These are phyloP conservation scores for Viridothelium virens DNA, from an alignment of 495 filamentous ascomycete genomes.

Conservation along the genomic window DNA sequence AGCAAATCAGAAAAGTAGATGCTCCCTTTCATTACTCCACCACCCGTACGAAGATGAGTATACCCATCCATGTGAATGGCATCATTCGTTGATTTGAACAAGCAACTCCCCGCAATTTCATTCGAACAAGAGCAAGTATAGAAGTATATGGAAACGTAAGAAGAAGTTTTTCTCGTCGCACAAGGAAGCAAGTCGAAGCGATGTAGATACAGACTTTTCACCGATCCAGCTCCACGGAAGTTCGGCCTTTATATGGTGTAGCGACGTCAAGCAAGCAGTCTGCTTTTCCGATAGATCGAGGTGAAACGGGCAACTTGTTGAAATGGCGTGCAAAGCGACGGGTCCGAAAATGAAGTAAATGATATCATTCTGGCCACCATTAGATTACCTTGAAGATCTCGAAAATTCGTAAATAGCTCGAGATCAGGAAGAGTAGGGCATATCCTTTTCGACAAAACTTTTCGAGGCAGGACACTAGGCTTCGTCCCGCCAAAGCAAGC, in stretches of 20 bases:
- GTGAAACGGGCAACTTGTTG: too few species aligned
- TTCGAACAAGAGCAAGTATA: too few species aligned
- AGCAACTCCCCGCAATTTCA: too few species aligned
- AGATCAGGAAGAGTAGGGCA: neutral
- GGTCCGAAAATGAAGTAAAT: neutral
- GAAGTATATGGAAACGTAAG: too few species aligned
- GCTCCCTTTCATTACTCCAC: neutral
- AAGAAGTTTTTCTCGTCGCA: too few species aligned
- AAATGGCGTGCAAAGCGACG: neutral
- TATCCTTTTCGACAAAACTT: neutral
- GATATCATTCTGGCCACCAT: neutral
- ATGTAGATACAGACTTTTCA: neutral
- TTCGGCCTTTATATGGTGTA: too few species aligned
- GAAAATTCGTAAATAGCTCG: neutral
- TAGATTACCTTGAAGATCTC: constrained; percentile 3
- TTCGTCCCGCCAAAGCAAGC: too few species aligned
- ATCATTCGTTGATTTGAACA: too few species aligned
- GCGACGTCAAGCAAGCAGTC: too few species aligned
- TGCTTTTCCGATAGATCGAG: too few species aligned
- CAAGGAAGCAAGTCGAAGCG: neutral
- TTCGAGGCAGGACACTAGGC: neutral
- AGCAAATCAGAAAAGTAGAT: neutral
- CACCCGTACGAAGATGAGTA: neutral
- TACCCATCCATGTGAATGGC: neutral
- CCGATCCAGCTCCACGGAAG: too few species aligned